Base-by-base conservation (phyloP, 2,329 filamentous ascomycete species). In the Ophiostoma sp. region DNA sequence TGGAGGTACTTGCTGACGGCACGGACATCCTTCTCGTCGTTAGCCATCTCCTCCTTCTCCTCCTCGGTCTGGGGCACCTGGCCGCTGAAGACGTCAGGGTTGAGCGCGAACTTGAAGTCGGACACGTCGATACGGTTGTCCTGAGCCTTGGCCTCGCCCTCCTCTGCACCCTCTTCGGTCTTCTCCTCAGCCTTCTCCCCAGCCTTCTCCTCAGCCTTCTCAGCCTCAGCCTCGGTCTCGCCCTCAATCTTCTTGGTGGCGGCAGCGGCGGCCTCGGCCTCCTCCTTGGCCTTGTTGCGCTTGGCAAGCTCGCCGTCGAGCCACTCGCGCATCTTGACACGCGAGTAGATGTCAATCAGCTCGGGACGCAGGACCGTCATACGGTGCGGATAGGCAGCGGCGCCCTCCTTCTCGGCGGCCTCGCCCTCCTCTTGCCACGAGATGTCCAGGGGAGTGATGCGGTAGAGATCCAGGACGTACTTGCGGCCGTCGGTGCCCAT, bases 401-500 rank as follows among this genome's bases (percentile, higher is more conserved):
- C 80, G 75, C 52, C 71, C 8, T 86, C 85, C 71, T 83, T 81
- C 55, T 70, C 71, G 55, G 55, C 69, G 22, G 39, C 48, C 19
- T 84, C 86, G 77, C 89, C 86, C 80, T 95, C 91, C 77, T 99
- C 95, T 78, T 97, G 87, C 95, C 97, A 99, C 28, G 87, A 83
- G 72, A 98, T 90, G 82, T 99, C 96, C 73, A 98, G 84, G 6
- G 96, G 96, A 2, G 96, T 97, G 76, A 98, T 92, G 73, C 96
- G 91, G 85, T 99, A 99, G 71, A 99, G 85, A 79, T 99, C 96
- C 69, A 99, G 88, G n/a, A 98, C 93, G 80, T 99, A 99, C 81
- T 97, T 98, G 78, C 96, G 90, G 50, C 95, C 96, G 80, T 99
- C 96, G 0, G 96, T 99, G 66, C 96, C 96, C 78, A 99, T 87